These are phyloP conservation scores for Ustanciosporium gigantosporum DNA, from an alignment of 1,284 basidiomycete genomes.

Conservation along the genomic window DNA sequence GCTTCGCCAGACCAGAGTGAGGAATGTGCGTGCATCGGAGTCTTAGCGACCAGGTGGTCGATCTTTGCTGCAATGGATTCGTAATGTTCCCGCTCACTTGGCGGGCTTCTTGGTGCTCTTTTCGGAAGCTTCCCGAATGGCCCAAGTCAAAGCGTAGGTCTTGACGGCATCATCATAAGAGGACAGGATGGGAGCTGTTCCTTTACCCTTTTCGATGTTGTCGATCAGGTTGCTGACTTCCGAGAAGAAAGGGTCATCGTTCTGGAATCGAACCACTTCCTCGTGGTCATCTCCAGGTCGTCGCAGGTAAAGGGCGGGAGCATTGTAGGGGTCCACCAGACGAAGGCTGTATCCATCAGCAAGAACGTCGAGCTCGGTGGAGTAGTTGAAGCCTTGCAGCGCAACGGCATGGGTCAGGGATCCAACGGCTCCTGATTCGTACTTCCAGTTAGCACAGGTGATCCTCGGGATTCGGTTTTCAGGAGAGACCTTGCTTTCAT, in stretches of 20 bases:
- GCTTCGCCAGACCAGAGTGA: too few relatives aligned
- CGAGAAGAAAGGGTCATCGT: constrained; percentile 61
- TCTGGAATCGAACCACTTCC: constrained; percentile 58
- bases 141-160: constrained; percentile 60
- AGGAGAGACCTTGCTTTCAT: constrained; percentile 73
- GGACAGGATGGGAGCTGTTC: constrained; percentile 48
- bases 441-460: constrained; percentile 60
- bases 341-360: constrained; percentile 58
- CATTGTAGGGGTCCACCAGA: constrained; percentile 60
- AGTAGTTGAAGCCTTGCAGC: constrained; percentile 59
- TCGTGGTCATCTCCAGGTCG: constrained; percentile 60
- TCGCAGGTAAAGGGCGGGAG: constrained; percentile 57
- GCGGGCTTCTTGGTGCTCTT: constrained; percentile 40
- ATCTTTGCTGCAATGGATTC: too few relatives aligned
- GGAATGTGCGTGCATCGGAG: too few relatives aligned
- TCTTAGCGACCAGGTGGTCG: too few relatives aligned
- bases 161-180: constrained; percentile 57
- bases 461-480: constrained; percentile 57
- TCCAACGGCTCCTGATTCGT: constrained; percentile 57
- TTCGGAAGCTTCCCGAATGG: constrained; percentile 55
- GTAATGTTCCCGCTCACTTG: too few relatives aligned
- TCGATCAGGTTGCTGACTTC: constrained; percentile 59
- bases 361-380: constrained; percentile 56
- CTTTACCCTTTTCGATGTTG: constrained; percentile 53
- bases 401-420: constrained; percentile 59